phyloP scores from a whole-genome alignment of 2,329 filamentous ascomycete species.

The Pyrenophora graminea region DNA sequence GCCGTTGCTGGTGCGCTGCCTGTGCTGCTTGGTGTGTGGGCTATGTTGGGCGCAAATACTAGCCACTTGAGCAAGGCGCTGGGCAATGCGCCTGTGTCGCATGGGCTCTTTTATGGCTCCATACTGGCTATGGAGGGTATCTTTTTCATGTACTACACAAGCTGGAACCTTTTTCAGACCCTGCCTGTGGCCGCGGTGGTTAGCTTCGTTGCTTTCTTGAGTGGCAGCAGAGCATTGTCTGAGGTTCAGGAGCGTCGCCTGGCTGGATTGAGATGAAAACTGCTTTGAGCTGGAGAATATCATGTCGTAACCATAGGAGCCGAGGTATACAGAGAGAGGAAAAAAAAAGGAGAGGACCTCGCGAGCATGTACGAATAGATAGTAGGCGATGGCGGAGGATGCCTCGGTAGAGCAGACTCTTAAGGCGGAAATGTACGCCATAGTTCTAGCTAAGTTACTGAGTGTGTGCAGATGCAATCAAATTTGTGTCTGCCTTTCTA shows the following conservation, averaged over 20 bases:
- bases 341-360: not conserved
- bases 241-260: conserved; percentile 90
- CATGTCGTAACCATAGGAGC: not conserved
- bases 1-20: conserved; percentile 76
- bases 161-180: conserved; percentile 89
- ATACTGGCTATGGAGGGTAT: conserved; percentile 85
- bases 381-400: not conserved
- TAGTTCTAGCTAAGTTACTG: not conserved
- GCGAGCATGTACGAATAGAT: not conserved
- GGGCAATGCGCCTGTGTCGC: conserved; percentile 75
- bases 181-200: conserved; percentile 74
- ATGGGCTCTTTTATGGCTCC: conserved; percentile 83
- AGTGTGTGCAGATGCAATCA: not conserved
- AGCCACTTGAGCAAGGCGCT: conserved; percentile 77
- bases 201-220: conserved; percentile 75
- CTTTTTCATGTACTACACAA: conserved; percentile 92
- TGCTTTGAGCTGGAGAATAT: not conserved
- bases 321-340: not conserved
- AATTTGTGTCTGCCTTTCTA: not conserved
- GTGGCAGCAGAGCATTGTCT: conserved; percentile 84
- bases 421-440: not conserved
- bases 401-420: not conserved
- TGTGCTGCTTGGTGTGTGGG: conserved; percentile 73
- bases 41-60: conserved; percentile 79
- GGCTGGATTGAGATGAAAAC: conserved; percentile 65